Base-by-base conservation (phyloP, 2,329 filamentous ascomycete genomes). In the Aspergillus viridinutans region DNA sequence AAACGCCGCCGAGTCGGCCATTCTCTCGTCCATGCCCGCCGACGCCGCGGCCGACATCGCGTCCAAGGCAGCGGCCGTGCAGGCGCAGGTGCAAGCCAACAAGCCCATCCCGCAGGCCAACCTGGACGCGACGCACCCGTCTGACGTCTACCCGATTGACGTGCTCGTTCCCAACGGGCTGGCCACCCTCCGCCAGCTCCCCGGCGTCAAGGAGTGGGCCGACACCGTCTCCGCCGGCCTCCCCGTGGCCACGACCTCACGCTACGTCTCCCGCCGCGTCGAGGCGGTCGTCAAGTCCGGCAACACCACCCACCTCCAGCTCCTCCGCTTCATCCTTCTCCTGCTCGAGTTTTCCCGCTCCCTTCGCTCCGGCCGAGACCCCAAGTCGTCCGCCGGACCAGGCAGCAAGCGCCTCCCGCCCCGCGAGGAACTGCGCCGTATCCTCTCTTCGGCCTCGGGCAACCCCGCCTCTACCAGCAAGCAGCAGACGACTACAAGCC, bases 51-150 rank as follows among this genome's bases (percentile, higher is more conserved):
- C 69, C 35, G 67, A 70, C 49, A 61, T 69, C 26, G 66, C 69
- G 40, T 61, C 67, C 58, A 74, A 73, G 57, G 61, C 70, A 2
- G 67, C 67, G 47, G 65, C 67, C 35, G 63, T 76, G 32, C 73
- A 78, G 61, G 72, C 74, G 49, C 70, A 75, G 59, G 72, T 78
- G 40, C 76, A 78, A 67, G 76, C 74, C 50, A 71, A 72, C 56
- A 80, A 80, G 60, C 78, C 78, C 12, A 61, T 78, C 26, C 78
- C 78, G 2, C 67, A 65, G 3, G 69, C 77, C 9, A 73, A 80
- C 64, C 64, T 79, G 29, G 64, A 68, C 23, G 76, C 77, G 14
- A 69, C 70, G 26, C 74, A 77, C 52, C 78, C 78, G 9, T 67
- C 70, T 2, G 73, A 79, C 29, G 77, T 80, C n/a, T 81, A 81